phyloP scores from a whole-genome alignment of 1,284 basidiomycete species.

The Rhodotorula sp. region DNA sequence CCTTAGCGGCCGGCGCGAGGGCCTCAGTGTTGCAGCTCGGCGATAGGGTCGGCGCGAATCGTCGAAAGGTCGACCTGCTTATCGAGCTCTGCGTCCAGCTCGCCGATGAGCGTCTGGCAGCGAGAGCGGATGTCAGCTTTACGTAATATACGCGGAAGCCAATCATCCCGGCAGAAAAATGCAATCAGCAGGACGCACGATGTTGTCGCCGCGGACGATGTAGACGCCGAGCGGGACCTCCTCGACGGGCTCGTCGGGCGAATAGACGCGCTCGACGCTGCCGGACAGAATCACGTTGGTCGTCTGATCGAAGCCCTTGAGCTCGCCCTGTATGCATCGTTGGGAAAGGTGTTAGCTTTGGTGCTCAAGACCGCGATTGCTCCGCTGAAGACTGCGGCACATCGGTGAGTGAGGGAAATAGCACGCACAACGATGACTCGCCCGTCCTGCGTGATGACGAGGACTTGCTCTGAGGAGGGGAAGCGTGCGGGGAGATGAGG shows the following conservation, averaged over 20 bases:
- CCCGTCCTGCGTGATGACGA: slow-evolving; percentile 87
- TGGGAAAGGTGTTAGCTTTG: background rate
- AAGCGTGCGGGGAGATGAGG: background rate
- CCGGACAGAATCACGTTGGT: slow-evolving; percentile 90
- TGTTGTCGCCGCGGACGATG: slow-evolving; percentile 95
- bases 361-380: background rate
- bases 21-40: slow-evolving; percentile 39
- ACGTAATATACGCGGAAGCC: background rate
- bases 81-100: slow-evolving; percentile 84
- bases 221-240: slow-evolving; percentile 95
- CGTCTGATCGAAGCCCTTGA: slow-evolving; percentile 88
- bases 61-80: slow-evolving; percentile 72
- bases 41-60: slow-evolving; percentile 82
- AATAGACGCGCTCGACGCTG: slow-evolving; percentile 86
- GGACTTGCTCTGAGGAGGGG: slow-evolving; percentile 65
- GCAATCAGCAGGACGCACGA: slow-evolving; percentile 60
- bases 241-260: slow-evolving; percentile 85
- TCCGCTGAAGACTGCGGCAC: too few relatives aligned
- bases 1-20: accelerated
- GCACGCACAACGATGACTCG: slow-evolving; percentile 73
- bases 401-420: slow-evolving; percentile 1
- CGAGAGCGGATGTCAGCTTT: background rate
- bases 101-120: slow-evolving; percentile 75
- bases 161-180: background rate
- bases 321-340: slow-evolving; percentile 63